Base-by-base conservation (phyloP, 768 basidiomycete species). In the Phlebiopsis flavidoalba region DNA sequence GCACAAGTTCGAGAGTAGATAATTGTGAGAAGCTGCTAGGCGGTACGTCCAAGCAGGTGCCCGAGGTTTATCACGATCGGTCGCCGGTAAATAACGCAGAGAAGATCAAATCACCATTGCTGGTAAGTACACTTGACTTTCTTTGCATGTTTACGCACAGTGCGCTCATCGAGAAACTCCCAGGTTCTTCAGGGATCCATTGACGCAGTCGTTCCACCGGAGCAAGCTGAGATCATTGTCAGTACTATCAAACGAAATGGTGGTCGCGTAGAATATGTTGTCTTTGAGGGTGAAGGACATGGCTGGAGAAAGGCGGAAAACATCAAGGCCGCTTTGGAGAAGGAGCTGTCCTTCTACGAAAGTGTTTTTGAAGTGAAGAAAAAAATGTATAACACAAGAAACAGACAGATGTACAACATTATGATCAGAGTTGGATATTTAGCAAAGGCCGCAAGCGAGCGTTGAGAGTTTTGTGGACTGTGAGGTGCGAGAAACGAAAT, bases 1-100 rank as follows among this genome's bases (percentile, higher is more conserved):
- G 6, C 89, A 93, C 74, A 93, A 89, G 69, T 88, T 87, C 56
- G 84, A 88, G 70, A 78, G 79, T 49, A 73, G 73, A 50, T 88
- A n/a, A 87, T 67, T 69, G 84, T 65, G 75, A 78, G 60, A 83
- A 82, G 66, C 75, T 92, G 17, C 63, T 91, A n/a, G 89, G 91
- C 0, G 86, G 86, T 2, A 76, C 79, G 0, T 68, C 68, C 1
- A 68, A 75, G 19, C 76, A 85, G 59, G 68, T 84, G n/a, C 84
- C 85, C 0, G 75, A 85, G 31, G 75, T 85, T 22, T 87, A 84
- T 67, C 71, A 74, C 19, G 80, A 80, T 40, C 77, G 88, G 17
- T 88, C 87, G 3, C 87, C 91, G 0, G 70, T 91, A 21, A 74
- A 79, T 57, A 79, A 86, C 60, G 87, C 85, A 0, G 78, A 81